Conservation (phyloP, 1,284 basidiomycete species). For the Prillingera fragicola region DNA sequence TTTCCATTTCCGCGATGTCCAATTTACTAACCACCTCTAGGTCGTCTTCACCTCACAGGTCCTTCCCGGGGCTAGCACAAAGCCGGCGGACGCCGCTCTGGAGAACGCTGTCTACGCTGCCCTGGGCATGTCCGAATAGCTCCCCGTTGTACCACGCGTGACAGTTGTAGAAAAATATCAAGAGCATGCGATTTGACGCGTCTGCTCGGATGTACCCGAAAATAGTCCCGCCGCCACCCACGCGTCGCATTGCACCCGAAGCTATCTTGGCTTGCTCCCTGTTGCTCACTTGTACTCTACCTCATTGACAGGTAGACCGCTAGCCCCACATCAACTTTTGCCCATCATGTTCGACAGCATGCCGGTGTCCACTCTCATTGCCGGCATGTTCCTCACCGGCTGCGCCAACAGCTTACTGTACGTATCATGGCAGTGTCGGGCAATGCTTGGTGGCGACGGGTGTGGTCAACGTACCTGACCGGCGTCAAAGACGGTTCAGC, state of each 20-base stretch:
- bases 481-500: background rate
- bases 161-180: too few relatives aligned
- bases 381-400: slow-evolving; percentile 53
- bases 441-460: background rate
- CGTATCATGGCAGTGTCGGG: slow-evolving; percentile 20
- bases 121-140: too few relatives aligned
- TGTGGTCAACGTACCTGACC: background rate
- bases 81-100: slow-evolving; percentile 9
- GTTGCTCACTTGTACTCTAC: too few relatives aligned
- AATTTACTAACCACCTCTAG: slow-evolving; percentile 11
- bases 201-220: too few relatives aligned
- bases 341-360: slow-evolving; percentile 7
- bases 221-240: too few relatives aligned
- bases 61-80: slow-evolving; percentile 13
- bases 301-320: too few relatives aligned
- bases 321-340: too few relatives aligned
- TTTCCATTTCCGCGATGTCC: background rate
- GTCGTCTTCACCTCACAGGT: slow-evolving; percentile 25
- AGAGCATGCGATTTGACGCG: too few relatives aligned
- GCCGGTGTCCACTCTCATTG: slow-evolving; percentile 38
- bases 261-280: too few relatives aligned
- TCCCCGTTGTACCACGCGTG: too few relatives aligned
- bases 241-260: too few relatives aligned
- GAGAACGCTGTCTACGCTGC: slow-evolving; percentile 25
- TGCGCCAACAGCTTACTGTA: slow-evolving; percentile 48